These are phyloP conservation scores for Aspergillus sclerotiicarbonarius DNA, from an alignment of 495 filamentous ascomycete genomes.

Conservation along the genomic window DNA sequence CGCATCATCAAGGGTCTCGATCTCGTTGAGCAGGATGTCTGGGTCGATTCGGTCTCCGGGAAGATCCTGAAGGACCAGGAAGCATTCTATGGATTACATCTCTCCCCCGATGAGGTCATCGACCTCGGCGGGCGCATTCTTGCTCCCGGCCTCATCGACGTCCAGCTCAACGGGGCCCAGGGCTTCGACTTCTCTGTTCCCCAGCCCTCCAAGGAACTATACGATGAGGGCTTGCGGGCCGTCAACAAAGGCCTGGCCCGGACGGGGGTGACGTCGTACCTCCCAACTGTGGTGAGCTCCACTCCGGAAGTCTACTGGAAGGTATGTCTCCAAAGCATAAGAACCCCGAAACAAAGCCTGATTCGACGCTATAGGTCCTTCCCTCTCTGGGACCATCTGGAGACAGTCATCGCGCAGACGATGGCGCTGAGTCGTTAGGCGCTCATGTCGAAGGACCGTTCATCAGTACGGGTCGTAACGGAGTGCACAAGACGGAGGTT, in stretches of 20 bases:
- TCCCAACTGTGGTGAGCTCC: constrained; percentile 73
- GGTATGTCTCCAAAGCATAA: constrained; percentile 22
- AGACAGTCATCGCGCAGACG: constrained; percentile 35
- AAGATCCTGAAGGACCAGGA: constrained; percentile 74
- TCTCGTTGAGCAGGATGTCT: constrained; percentile 71
- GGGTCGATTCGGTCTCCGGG: constrained; percentile 72
- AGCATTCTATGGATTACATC: constrained; percentile 68
- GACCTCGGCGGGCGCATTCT: constrained; percentile 77
- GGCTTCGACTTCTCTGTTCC: constrained; percentile 84
- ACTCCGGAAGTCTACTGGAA: constrained; percentile 65
- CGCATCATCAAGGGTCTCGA: constrained; percentile 60
- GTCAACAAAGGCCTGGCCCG: constrained; percentile 66
- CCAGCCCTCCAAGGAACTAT: constrained; percentile 58
- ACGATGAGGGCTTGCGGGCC: constrained; percentile 61
- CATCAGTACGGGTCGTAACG: constrained; percentile 67
- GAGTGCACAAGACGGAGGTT: constrained; percentile 66
- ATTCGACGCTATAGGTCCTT: constrained; percentile 49
- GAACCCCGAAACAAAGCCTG: neutral
- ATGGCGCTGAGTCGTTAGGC: constrained; percentile 77
- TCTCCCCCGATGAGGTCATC: constrained; percentile 52
- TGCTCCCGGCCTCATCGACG: constrained; percentile 79
- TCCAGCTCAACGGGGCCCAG: constrained; percentile 81
- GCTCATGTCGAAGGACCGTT: constrained; percentile 87
- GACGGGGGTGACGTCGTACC: constrained; percentile 80
- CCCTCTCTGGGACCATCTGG: constrained; percentile 71